Evolutionary conservation across 2,329 filamentous ascomycete species (phyloP), one percentile per base, ranked within the genome.

Genomic region (Metarhizium sp.): DNA sequence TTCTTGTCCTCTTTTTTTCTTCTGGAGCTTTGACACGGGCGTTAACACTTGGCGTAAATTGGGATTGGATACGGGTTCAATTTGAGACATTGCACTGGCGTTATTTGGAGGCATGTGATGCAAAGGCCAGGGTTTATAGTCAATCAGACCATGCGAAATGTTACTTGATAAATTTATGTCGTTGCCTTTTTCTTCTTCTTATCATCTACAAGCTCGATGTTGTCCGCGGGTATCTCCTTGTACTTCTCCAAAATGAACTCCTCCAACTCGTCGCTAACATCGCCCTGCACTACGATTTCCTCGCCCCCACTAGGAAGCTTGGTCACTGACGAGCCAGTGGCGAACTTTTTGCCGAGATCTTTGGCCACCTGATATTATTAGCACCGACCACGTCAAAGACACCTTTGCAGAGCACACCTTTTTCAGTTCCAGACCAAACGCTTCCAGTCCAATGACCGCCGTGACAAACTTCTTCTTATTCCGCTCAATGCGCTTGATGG

Each of bases 381-480:
- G 57, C 30, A 48, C 49, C 11, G 46, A 38, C 16, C 32, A 38
- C 30, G 14, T 36, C 18, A 43, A 43, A 38, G 3, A 18, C 11
- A 13, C 14, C 30, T 8, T 51, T 50, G 20, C 20, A 18, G 11
- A 25, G 40, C 18, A 52, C 55, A 76, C 80, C 76, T 96, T 97
- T 74, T 99, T 99, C 66, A 96, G 80, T 55, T 97, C 92, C 46
- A 97, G 72, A 0, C 90, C 90, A 66, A 96, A 95, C 0, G 87
- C 85, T 71, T 99, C 94, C 20, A 99, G 78, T 0, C 94, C 94
- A 6, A 84, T 84, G n/a, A 99, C 85, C 16, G 92, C 87, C 0
- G 94, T 99, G 54, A 99, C 92, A 69, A 86, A 95, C 76, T 99
- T 99, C 67, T 94, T 85, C 80, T 99, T 99, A 74, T 96, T 97